Conservation (phyloP, 768 basidiomycete species). For the Leccinellum albellum region DNA sequence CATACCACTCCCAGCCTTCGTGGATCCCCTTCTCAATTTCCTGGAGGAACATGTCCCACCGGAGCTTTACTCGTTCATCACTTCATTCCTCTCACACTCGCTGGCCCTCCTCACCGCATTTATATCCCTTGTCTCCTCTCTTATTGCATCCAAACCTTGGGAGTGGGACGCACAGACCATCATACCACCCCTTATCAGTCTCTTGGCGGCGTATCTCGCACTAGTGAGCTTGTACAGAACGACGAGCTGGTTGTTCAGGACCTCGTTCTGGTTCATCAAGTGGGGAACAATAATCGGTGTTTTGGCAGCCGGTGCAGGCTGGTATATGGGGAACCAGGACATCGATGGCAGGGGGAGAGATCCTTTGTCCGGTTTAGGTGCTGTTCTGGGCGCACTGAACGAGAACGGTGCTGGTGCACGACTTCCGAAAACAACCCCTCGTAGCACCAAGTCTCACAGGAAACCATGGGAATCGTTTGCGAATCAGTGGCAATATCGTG, state of each 20-base stretch:
- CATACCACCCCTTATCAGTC: conserved; percentile 69
- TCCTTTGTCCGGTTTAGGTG: conserved; percentile 38
- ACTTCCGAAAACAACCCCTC: conserved; percentile 13
- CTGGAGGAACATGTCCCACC: conserved; percentile 53
- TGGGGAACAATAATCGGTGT: conserved; percentile 64
- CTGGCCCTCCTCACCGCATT: conserved; percentile 50
- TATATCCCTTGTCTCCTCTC: conserved; percentile 42
- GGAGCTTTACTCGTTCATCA: conserved; percentile 49
- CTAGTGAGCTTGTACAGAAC: conserved; percentile 77
- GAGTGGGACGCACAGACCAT: conserved; percentile 67
- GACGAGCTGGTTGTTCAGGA: conserved; percentile 68
- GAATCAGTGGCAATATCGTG: conserved; percentile 52
- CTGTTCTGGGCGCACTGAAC: conserved; percentile 41
- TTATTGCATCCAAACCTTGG: conserved; percentile 49
- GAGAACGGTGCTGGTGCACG: conserved; percentile 30
- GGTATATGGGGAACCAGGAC: conserved; percentile 45
- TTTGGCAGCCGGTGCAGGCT: conserved; percentile 52
- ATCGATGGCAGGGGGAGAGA: conserved; percentile 32
- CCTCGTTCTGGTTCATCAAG: conserved; percentile 66
- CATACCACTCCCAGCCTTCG: conserved; percentile 41
- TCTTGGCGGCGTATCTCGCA: conserved; percentile 72
- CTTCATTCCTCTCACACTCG: conserved; percentile 49
- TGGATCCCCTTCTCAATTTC: conserved; percentile 54
- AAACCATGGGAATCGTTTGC: conserved; percentile 69
- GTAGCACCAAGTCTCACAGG: conserved; percentile 28